Evolutionary conservation across 345 rosid species (phyloP), one percentile per base, ranked within the genome.

Genomic region (Stellera chamaejasme): DNA sequence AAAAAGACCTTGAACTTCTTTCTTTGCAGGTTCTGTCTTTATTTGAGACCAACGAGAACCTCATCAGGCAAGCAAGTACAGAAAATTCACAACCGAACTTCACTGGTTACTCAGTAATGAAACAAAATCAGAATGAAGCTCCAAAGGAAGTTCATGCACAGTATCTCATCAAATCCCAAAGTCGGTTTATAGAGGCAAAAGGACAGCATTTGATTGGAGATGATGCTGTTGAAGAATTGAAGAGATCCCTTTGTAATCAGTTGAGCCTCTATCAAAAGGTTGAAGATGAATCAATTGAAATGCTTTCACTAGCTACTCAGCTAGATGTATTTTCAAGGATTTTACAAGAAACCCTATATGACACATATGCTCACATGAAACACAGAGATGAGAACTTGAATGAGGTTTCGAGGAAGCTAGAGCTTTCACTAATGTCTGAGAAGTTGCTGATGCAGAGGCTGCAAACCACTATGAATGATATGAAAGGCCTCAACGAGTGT

Each of bases 1-100:
- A 93, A 81, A 89, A 84, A 70, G 99, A 93, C 75, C 97, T 93
- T 26, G 96, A 93, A 62, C 68, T 86, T 47, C 96, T 93, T 70
- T 89, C 97, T 56, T 76, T 74, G 42, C 99, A 93, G 84, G 88
- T 93, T 65, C 75, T 79, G 54, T 89, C 99, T 62, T 83, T 93
- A 86, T 80, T 74, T 68, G 88, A 89, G 83, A 81, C 90, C 39
- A 89, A 87, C 67, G 97, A 89, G 73, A 89, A 87, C 66, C 96
- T 93, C 69, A 81, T 93, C 69, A 77, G 67, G 77, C 80, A 89
- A 80, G 89, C 95, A 65, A 77, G 84, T 46, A 72, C 70, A 54
- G 97, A 86, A 68, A 69, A 80, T 58, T 51, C 80, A 50, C 84
- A 74, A 60, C 56, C 74, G 36, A 76, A 66, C 70, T 64, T 58